Percentiles rank a stretch among this genome's conserved stretches.
These are phyloP conservation scores for Kwoniella dejecticola DNA, from an alignment of 768 basidiomycete genomes.

Conservation along the genomic window DNA sequence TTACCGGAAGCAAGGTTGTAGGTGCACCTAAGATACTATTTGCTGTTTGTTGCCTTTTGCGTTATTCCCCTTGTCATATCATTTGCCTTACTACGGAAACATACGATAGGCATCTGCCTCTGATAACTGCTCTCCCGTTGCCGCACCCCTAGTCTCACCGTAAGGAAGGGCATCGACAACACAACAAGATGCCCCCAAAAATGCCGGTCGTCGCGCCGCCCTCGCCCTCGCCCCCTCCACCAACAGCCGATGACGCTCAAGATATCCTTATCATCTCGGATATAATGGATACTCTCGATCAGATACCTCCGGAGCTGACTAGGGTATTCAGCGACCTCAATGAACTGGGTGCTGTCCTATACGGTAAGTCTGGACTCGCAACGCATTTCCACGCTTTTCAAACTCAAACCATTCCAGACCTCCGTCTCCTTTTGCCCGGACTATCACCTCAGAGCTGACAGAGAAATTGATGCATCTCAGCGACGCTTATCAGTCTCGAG, in stretches of 20 bases:
- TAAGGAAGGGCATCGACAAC: too few relatives aligned
- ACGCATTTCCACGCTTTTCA: too few relatives aligned
- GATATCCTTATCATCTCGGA: constrained; percentile 51
- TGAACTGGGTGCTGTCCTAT: constrained; percentile 94
- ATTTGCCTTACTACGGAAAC: background rate
- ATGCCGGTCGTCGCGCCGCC: constrained; percentile 16
- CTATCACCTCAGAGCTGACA: too few relatives aligned
- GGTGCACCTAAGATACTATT: background rate
- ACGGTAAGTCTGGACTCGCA: constrained; percentile 56
- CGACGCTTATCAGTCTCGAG: constrained; percentile 78
- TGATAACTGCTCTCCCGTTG: too few relatives aligned
- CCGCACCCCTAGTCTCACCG: too few relatives aligned
- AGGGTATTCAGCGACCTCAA: constrained; percentile 92
- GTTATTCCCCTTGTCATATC: background rate
- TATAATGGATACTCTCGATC: constrained; percentile 75
- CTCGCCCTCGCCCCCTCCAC: constrained; percentile 31
- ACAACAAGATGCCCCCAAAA: constrained; percentile 36
- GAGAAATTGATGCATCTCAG: constrained; percentile 57
- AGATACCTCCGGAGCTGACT: constrained; percentile 90
- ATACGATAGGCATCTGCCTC: too few relatives aligned
- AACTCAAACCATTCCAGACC: too few relatives aligned
- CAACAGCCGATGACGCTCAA: constrained; percentile 33
- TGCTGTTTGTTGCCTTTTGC: background rate
- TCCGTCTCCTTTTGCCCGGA: too few relatives aligned
- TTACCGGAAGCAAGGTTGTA: background rate